phyloP scores from a whole-genome alignment of 2,329 filamentous ascomycete species.

The Nigrospora osmanthi region DNA sequence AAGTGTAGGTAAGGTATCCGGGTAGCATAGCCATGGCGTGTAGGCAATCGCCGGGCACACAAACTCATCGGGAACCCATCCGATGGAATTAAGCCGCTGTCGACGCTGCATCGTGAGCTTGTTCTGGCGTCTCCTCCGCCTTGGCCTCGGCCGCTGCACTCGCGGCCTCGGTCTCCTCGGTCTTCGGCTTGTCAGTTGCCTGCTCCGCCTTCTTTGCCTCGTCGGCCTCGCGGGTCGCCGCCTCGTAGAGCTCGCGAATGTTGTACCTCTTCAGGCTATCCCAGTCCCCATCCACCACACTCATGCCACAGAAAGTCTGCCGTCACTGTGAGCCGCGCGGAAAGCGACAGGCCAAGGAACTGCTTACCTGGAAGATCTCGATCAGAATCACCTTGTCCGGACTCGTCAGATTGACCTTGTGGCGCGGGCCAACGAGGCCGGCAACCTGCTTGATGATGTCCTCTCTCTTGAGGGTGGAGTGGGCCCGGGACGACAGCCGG shows the following conservation, averaged over 20 bases:
- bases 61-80: too few relatives aligned
- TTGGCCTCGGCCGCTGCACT: not conserved
- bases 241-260: conserved; percentile 62
- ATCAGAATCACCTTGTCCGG: conserved; percentile 74
- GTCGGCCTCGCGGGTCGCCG: conserved; percentile 12
- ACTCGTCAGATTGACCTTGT: conserved; percentile 71
- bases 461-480: conserved; percentile 60
- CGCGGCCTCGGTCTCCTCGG: not conserved
- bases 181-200: not conserved
- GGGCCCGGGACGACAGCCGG: conserved; percentile 67
- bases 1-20: too few relatives aligned
- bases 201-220: conserved; percentile 2
- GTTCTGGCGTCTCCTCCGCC: not conserved
- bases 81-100: too few relatives aligned
- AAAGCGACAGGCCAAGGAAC: not conserved
- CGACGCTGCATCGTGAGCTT: too few relatives aligned
- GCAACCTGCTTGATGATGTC: conserved; percentile 66
- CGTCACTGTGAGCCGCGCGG: conserved; percentile 6
- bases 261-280: conserved; percentile 71
- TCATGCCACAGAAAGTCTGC: conserved; percentile 70
- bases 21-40: too few relatives aligned
- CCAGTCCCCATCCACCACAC: conserved; percentile 69
- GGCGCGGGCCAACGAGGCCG: conserved; percentile 52
- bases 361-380: conserved; percentile 67
- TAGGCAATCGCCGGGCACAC: too few relatives aligned